phyloP scores from a whole-genome alignment of 2,329 filamentous ascomycete genomes.

The Ceratocystiopsis sp. region DNA sequence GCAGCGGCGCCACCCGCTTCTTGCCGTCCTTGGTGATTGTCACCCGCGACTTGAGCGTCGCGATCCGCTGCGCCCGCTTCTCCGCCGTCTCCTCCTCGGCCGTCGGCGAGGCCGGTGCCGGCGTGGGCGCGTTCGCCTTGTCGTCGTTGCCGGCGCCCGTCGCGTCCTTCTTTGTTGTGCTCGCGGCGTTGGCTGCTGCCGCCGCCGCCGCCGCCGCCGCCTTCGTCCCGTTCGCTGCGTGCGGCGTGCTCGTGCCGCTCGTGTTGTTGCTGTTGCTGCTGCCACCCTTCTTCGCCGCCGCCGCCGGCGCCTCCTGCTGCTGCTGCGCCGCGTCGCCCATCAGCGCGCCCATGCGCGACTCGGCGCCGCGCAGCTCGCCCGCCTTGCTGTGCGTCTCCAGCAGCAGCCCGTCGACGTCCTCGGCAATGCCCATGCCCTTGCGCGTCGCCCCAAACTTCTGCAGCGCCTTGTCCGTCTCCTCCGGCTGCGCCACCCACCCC shows the following conservation, averaged over 20 bases:
- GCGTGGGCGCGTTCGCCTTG: slow-evolving; percentile 7
- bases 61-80: slow-evolving; percentile 36
- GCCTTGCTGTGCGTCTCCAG: slow-evolving; percentile 87
- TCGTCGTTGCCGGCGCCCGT: not conserved
- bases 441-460: slow-evolving; percentile 84
- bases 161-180: slow-evolving; percentile 12
- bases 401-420: slow-evolving; percentile 75
- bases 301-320: slow-evolving; percentile 16
- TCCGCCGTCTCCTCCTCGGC: slow-evolving; percentile 30
- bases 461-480: slow-evolving; percentile 83
- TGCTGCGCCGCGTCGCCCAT: slow-evolving; percentile 61
- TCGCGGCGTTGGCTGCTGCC: slow-evolving; percentile 22
- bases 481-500: slow-evolving; percentile 68
- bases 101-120: not conserved
- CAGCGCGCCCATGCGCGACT: slow-evolving; percentile 93
- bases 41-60: slow-evolving; percentile 67
- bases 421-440: slow-evolving; percentile 76
- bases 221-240: not conserved
- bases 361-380: slow-evolving; percentile 73
- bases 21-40: slow-evolving; percentile 94
- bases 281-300: slow-evolving; percentile 27
- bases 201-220: slow-evolving; percentile 3
- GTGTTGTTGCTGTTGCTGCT: slow-evolving; percentile 15
- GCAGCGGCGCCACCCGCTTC: slow-evolving; percentile 80
- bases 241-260: too few species aligned